phyloP scores from a whole-genome alignment of 176 grass and related monocot species.

The Typha latifolia region DNA sequence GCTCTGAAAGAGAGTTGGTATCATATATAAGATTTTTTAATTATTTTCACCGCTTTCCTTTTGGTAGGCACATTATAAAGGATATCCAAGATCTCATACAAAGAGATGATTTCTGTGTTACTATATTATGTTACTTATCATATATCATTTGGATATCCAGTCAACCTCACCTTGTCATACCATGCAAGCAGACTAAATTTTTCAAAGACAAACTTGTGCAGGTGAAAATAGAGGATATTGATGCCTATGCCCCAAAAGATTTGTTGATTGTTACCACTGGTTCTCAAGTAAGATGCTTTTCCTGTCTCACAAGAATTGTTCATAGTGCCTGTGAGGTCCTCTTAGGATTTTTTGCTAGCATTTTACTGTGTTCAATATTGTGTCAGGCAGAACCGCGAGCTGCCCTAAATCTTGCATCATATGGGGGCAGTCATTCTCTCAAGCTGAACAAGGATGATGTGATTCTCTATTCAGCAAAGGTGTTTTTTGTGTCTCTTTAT shows the following conservation, averaged over 20 bases:
- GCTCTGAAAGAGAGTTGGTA: too few relatives aligned
- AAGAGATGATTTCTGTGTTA: too few relatives aligned
- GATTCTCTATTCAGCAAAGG: conserved; percentile 95
- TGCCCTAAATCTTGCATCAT: conserved; percentile 95
- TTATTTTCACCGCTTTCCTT: too few relatives aligned
- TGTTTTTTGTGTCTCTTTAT: conserved; percentile 17
- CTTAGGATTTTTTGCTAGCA: conserved; percentile 26
- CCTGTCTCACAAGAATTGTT: not conserved
- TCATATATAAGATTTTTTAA: too few relatives aligned
- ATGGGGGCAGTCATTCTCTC: conserved; percentile 85
- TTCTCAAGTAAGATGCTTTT: conserved; percentile 79
- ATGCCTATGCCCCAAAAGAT: conserved; percentile 88
- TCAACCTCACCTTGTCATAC: too few relatives aligned
- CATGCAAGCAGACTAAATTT: conserved; percentile 18
- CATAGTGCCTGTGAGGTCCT: not conserved
- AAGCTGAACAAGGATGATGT: conserved; percentile 82
- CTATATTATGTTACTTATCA: too few relatives aligned
- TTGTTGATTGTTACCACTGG: conserved; percentile 93
- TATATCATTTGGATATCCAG: too few relatives aligned
- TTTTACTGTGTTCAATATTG: conserved; percentile 15
- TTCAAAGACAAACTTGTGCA: conserved; percentile 21
- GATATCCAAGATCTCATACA: too few relatives aligned
- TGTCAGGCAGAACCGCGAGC: conserved; percentile 91
- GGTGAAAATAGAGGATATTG: conserved; percentile 97
- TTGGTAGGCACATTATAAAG: too few relatives aligned